phyloP scores from a whole-genome alignment of 768 basidiomycete genomes.

The Hygrophorus russula region DNA sequence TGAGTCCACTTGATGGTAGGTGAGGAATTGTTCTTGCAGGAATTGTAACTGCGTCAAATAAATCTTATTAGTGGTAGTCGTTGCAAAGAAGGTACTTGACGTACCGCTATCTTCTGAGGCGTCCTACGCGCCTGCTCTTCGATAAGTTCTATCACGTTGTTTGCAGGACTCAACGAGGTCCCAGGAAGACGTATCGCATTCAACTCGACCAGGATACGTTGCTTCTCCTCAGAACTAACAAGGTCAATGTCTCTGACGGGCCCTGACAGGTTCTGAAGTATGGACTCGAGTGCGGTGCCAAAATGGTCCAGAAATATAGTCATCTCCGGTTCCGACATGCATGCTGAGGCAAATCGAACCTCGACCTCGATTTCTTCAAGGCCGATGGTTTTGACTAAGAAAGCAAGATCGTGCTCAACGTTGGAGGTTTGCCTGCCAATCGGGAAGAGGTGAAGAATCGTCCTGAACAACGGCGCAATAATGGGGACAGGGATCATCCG shows the following conservation, averaged over 20 bases:
- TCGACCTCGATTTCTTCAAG: neutral
- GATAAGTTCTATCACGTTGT: neutral
- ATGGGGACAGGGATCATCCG: neutral
- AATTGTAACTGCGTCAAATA: neutral
- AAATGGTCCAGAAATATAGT: neutral
- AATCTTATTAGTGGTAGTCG: neutral
- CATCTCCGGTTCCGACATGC: neutral
- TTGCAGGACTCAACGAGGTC: neutral
- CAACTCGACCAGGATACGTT: neutral
- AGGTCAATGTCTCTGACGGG: neutral
- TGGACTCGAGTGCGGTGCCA: neutral
- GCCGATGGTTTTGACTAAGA: neutral
- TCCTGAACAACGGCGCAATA: neutral
- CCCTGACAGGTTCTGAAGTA: neutral
- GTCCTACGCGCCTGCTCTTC: conserved; percentile 2
- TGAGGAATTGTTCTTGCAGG: conserved; percentile 1
- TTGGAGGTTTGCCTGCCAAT: neutral
- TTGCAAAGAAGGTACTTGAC: neutral
- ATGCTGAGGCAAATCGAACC: neutral
- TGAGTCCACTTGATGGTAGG: conserved; percentile 2
- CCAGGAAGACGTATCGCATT: neutral
- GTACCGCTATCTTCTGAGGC: conserved; percentile 3
- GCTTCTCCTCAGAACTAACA: conserved; percentile 1
- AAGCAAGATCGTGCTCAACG: neutral
- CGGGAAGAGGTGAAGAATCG: conserved; percentile 2